These are phyloP conservation scores for Penicillium simplicissimum DNA, from an alignment of 495 filamentous ascomycete species.

Conservation along the genomic window DNA sequence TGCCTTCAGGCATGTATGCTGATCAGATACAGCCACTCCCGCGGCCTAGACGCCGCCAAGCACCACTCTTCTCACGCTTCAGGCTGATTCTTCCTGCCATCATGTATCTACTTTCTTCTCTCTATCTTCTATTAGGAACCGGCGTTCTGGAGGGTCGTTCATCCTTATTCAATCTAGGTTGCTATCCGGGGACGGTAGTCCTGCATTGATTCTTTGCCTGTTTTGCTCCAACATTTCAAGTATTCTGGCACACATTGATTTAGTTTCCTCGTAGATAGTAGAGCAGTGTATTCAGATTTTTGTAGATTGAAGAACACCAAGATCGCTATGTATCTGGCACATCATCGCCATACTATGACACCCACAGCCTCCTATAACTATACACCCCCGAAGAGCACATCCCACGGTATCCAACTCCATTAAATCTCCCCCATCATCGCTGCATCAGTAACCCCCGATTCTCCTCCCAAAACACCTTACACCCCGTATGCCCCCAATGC, in stretches of 20 bases:
- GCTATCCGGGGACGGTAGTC: background rate
- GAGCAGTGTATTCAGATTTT: background rate
- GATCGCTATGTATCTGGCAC: background rate
- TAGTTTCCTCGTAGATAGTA: background rate
- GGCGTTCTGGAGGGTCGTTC: constrained; percentile 14
- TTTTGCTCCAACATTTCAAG: background rate
- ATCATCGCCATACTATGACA: too few relatives aligned
- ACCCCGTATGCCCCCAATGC: constrained; percentile 81
- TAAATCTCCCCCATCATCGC: constrained; percentile 46
- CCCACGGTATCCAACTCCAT: background rate
- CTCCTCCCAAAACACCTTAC: constrained; percentile 80
- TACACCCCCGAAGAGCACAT: background rate
- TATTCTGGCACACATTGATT: background rate
- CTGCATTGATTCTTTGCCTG: background rate
- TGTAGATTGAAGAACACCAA: background rate
- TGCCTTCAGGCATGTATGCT: constrained; percentile 3
- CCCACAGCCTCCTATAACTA: too few relatives aligned
- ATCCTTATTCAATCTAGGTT: background rate
- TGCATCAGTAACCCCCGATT: constrained; percentile 66
- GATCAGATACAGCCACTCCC: constrained; percentile 1
- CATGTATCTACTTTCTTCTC: constrained; percentile 24
- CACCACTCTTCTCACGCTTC: constrained; percentile 12
- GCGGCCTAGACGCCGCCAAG: constrained; percentile 6
- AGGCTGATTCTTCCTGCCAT: constrained; percentile 9
- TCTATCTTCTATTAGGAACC: constrained; percentile 7